Conservation (phyloP, 208 protist genomes). For the Histomonas meleagridis region DNA sequence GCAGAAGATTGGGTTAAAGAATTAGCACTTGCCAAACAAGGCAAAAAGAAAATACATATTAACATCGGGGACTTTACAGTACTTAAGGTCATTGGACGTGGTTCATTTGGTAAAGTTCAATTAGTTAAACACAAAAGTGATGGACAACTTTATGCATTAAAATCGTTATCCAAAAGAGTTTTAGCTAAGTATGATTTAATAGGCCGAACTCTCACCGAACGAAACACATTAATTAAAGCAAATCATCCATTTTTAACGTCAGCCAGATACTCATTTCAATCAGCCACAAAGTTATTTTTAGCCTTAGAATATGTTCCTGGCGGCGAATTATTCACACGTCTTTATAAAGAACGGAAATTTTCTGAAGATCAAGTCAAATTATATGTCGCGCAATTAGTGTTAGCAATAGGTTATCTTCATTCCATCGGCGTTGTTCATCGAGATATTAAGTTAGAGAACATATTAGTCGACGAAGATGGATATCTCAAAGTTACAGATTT, state of each 20-base stretch:
- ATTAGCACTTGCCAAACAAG: neutral
- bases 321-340: conserved; percentile 64
- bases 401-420: conserved; percentile 56
- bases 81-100: conserved; percentile 35
- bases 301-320: conserved; percentile 62
- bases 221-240: neutral
- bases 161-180: neutral
- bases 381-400: conserved; percentile 46
- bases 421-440: conserved; percentile 54
- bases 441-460: conserved; percentile 64
- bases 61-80: neutral
- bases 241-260: conserved; percentile 56
- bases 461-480: conserved; percentile 56
- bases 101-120: neutral
- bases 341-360: conserved; percentile 51
- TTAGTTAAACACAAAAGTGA: neutral
- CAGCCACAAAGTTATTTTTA: conserved; percentile 57
- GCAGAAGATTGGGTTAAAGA: too few relatives aligned
- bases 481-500: conserved; percentile 77
- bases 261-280: conserved; percentile 62
- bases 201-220: neutral
- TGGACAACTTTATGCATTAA: neutral
- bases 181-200: neutral
- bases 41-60: neutral
- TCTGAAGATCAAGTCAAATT: conserved; percentile 41